Evolutionary conservation across 345 rosid genomes (phyloP), one percentile per base, ranked within the genome.

Genomic region (Cardamine chenopodiifolia): DNA sequence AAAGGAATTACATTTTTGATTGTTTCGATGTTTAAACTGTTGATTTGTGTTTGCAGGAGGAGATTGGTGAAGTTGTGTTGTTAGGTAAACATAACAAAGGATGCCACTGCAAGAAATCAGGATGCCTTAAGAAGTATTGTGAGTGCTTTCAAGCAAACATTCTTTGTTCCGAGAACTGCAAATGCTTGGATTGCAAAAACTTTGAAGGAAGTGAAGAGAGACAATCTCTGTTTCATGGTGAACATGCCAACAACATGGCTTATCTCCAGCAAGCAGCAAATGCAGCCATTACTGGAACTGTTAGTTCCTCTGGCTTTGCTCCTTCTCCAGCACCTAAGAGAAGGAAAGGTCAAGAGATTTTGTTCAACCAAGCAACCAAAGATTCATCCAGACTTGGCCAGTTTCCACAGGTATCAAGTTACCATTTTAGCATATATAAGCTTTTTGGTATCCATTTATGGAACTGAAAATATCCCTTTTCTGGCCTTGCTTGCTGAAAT

Each of bases 131-230:
- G 75, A 95, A 95, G 90, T 95, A 95, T 79, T 95, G 99, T 61
- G 99, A 95, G 74, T 95, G 98, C 72, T 95, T 92, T 84, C 99
- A 95, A 48, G 99, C 99, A 45, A 90, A 92, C 80, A 90, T 95
- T 80, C 91, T 95, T 8, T 95, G 99, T 75, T 95, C 98, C 4
- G 99, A 95, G 73, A 95, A 92, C 80, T 95, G 98, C 79, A 88
- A 86, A 84, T 95, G 99, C 79, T 84, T 90, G 83, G 99, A 90
- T 82, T 95, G 99, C 86, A 95, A 92, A 79, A 95, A 92, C 80
- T 92, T 87, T 73, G 98, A 92, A 80, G 99, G 97, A 75, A 96
- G 98, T 81, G 95, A 89, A 74, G 98, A 96, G 85, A 89, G 99
- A 66, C 97, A 86, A 66, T 94, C 98, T 72, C 84, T 95, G 53